Conservation (phyloP, 345 rosid genomes). For the Populus euphratica region DNA sequence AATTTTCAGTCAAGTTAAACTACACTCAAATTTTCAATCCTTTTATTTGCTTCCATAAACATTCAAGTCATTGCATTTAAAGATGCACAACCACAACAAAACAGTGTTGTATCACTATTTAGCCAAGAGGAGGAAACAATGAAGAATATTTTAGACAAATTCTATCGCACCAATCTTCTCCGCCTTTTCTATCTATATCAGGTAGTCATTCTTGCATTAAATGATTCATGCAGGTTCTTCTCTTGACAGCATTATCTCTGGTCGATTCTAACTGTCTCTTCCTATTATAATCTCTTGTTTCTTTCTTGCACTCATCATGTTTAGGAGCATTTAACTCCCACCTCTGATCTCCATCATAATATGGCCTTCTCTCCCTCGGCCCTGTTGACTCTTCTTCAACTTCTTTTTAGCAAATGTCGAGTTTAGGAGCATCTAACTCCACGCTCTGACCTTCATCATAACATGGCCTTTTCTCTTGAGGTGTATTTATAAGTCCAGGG, state of each 20-base stretch:
- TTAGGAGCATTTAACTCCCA: neutral
- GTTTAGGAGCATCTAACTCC: neutral
- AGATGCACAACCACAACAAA: neutral
- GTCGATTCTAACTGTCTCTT: neutral
- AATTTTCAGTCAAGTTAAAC: no score
- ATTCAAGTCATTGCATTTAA: no score
- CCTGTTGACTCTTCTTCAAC: neutral
- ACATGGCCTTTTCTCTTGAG: neutral
- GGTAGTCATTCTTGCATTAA: neutral
- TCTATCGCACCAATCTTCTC: neutral
- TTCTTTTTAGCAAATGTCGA: neutral
- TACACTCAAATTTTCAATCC: no score
- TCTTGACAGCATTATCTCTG: neutral
- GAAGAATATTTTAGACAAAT: neutral
- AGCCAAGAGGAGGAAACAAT: neutral
- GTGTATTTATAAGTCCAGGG: neutral
- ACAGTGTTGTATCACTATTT: neutral
- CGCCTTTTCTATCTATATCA: neutral
- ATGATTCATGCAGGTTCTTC: slow-evolving; percentile 11
- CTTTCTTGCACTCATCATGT: neutral
- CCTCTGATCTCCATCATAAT: slow-evolving; percentile 6
- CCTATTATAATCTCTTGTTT: neutral
- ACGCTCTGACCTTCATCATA: neutral
- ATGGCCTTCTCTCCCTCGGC: neutral
- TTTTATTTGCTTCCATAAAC: no score